Evolutionary conservation across 2,329 filamentous ascomycete genomes (phyloP).

Genomic region (Dothidotthia symphoricarpi): DNA sequence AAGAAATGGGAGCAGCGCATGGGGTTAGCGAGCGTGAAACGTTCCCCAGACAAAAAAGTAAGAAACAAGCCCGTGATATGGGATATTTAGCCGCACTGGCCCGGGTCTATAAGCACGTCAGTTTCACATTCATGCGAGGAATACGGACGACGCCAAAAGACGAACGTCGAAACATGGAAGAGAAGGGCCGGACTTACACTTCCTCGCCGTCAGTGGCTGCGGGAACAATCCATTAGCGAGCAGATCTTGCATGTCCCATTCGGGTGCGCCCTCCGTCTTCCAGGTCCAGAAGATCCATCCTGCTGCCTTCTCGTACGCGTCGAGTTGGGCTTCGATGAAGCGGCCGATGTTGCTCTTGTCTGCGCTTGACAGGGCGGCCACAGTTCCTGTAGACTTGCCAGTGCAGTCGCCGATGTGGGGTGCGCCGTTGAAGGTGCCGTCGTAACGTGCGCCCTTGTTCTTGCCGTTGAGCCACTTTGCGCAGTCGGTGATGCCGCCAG

Average conservation of each 20-base stretch:
- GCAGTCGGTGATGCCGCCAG: slow-evolving; percentile 50
- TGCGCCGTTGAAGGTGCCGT: slow-evolving; percentile 42
- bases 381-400: slow-evolving; percentile 47
- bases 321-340: slow-evolving; percentile 50
- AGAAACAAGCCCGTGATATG: slow-evolving; percentile 3
- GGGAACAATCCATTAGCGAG: slow-evolving; percentile 51
- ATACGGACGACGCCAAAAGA: slow-evolving; percentile 1
- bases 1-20: slow-evolving; percentile 1
- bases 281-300: slow-evolving; percentile 55
- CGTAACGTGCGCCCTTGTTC: slow-evolving; percentile 48
- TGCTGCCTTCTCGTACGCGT: slow-evolving; percentile 48
- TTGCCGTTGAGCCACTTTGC: slow-evolving; percentile 51
- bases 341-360: slow-evolving; percentile 47
- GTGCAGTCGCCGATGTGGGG: slow-evolving; percentile 45
- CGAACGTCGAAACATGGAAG: neutral
- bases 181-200: slow-evolving; percentile 33
- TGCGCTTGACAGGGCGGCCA: slow-evolving; percentile 41
- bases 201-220: slow-evolving; percentile 41
- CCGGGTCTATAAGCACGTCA: slow-evolving; percentile 32
- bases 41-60: slow-evolving; percentile 8
- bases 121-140: slow-evolving; percentile 1
- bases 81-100: slow-evolving; percentile 34
- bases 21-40: slow-evolving; percentile 18
- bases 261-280: slow-evolving; percentile 51
- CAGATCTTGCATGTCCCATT: slow-evolving; percentile 51